Evolutionary conservation across 257 asterid species (phyloP), one percentile per base, ranked within the genome.

Genomic region (Solanum habrochaites): DNA sequence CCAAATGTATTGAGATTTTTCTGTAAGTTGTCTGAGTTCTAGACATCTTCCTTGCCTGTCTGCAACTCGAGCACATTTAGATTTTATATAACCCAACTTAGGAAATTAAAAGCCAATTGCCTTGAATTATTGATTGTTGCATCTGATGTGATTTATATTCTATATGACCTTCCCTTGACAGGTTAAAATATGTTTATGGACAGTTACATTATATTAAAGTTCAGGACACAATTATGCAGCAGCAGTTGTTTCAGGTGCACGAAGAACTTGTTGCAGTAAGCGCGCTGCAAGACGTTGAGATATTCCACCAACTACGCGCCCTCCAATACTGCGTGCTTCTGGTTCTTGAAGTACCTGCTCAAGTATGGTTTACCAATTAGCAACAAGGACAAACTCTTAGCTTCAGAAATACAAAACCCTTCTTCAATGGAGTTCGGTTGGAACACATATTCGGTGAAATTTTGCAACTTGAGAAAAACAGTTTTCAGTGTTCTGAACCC

Each of bases 231-330:
- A 73, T 88, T 86, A 92, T 31, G 75, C 78, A 47, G 92, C 85
- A 77, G 94, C 75, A 73, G 97, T 83, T 43, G 94, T 62, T 4
- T 98, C 91, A 67, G 99, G 96, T 64, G 91, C 94, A 84, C 95
- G 93, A 71, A 97, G 99, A 89, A 94, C 93, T 94, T 97, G 99
- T 90, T 95, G 99, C 93, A 97, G 89, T 62, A 95, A 91, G 89
- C 99, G 99, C 6, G 99, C 99, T 10, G 98, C 99, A 72, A 97
- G 92, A 49, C 99, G 98, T 90, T 94, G 98, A 85, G 96, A 93
- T 85, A 97, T 94, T 90, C 98, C 98, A 87, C 98, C 99, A 89
- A 95, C 94, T 70, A 95, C 97, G 80, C 98, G 98, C 45, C 99
- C 97, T 16, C 99, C 99, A 88, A 95, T 95, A 82, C 83, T 87